phyloP scores from a whole-genome alignment of 2,329 filamentous ascomycete species.

The Graphilbum ipis-grandicollis region DNA sequence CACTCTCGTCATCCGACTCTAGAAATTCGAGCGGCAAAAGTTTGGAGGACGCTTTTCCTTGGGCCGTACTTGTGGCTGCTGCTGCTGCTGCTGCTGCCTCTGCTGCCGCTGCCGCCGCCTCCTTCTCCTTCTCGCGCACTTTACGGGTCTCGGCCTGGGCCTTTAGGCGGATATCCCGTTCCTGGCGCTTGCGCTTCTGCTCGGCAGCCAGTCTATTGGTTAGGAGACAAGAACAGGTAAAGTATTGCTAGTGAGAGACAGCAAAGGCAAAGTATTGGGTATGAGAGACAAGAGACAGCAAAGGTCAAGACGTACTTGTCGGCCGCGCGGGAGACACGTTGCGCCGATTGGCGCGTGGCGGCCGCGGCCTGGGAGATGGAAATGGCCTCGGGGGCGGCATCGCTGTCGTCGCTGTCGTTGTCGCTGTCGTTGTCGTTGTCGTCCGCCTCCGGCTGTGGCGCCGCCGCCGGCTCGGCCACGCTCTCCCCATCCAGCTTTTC shows the following conservation, averaged over 20 bases:
- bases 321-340: conserved; percentile 29
- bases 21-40: conserved; percentile 36
- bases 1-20: conserved; percentile 28
- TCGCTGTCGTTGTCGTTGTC: conserved; percentile 7
- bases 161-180: conserved; percentile 35
- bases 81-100: conserved; percentile 6
- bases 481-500: too few relatives aligned
- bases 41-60: too few relatives aligned
- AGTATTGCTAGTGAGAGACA: too few relatives aligned
- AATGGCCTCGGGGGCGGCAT: conserved; percentile 41
- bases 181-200: conserved; percentile 36
- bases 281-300: too few relatives aligned
- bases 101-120: neutral
- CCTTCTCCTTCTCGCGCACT: conserved; percentile 10
- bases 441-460: neutral
- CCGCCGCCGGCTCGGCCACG: neutral
- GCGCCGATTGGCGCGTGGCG: conserved; percentile 25
- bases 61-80: conserved; percentile 3
- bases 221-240: neutral
- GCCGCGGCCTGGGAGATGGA: conserved; percentile 31
- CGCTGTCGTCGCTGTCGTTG: conserved; percentile 27
- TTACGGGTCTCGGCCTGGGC: conserved; percentile 35
- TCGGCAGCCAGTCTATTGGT: conserved; percentile 27
- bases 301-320: conserved; percentile 25
- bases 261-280: neutral